Evolutionary conservation across 148 eudicot genomes (phyloP).

Genomic region (Polygonum maritimum): DNA sequence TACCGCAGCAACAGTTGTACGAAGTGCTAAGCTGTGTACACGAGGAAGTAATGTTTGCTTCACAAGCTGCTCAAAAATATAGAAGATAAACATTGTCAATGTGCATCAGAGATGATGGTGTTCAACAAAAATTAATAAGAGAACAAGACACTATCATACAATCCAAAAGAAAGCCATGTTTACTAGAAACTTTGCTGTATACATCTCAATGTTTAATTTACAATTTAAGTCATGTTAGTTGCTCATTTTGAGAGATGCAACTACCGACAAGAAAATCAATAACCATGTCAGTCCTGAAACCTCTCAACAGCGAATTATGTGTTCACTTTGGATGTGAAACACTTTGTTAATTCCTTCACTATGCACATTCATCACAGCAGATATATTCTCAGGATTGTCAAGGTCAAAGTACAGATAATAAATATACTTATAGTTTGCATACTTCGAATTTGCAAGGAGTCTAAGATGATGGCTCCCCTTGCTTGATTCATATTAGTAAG

Average conservation of each 20-base stretch:
- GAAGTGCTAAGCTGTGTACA: slow-evolving; percentile 89
- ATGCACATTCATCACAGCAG: background rate
- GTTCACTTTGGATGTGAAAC: background rate
- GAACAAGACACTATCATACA: background rate
- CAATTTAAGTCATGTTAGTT: background rate
- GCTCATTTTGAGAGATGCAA: background rate
- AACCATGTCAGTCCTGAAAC: background rate
- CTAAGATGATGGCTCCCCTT: background rate
- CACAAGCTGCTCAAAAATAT: slow-evolving; percentile 46
- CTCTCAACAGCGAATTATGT: background rate
- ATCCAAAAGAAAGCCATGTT: background rate
- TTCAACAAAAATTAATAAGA: background rate
- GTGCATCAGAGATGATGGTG: background rate
- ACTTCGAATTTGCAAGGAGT: background rate
- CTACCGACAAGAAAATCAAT: background rate
- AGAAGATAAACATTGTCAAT: background rate
- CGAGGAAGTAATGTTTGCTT: slow-evolving; percentile 80
- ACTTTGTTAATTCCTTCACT: background rate
- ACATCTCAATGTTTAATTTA: background rate
- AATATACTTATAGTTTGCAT: background rate
- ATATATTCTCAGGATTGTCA: background rate
- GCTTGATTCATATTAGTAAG: background rate
- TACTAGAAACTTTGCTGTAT: background rate
- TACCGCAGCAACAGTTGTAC: slow-evolving; percentile 97
- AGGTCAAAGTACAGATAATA: background rate